phyloP scores from a whole-genome alignment of 148 eudicot species.

The Oxyria digyna region DNA sequence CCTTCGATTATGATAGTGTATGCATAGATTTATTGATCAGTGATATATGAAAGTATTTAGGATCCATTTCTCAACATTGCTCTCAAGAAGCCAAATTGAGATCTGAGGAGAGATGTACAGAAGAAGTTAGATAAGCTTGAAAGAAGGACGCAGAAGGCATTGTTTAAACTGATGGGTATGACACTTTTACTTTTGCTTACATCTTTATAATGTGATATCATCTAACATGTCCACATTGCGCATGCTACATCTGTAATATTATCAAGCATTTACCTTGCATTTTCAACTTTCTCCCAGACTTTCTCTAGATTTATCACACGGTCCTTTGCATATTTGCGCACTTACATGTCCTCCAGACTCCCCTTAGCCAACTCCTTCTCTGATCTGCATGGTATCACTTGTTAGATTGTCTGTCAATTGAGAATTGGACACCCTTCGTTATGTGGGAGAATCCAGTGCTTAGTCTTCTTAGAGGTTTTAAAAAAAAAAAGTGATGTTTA shows the following conservation, averaged over 20 bases:
- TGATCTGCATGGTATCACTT: neutral
- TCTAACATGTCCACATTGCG: conserved; percentile 6
- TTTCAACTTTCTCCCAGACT: neutral
- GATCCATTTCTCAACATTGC: conserved; percentile 96
- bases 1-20: conserved; percentile 5
- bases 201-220: neutral
- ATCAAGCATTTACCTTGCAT: too few species aligned
- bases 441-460: neutral
- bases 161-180: conserved; percentile 71
- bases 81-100: conserved; percentile 98
- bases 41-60: conserved; percentile 25
- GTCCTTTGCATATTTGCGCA: neutral
- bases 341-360: neutral
- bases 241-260: neutral
- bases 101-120: conserved; percentile 85
- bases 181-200: neutral
- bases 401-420: neutral
- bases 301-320: neutral
- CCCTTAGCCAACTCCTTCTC: neutral
- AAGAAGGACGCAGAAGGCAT: conserved; percentile 75
- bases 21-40: neutral
- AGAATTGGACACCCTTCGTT: neutral
- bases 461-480: neutral
- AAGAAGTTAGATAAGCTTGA: conserved; percentile 95
- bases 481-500: neutral